Conservation (phyloP, 768 basidiomycete genomes). For the Pisolithus albus region DNA sequence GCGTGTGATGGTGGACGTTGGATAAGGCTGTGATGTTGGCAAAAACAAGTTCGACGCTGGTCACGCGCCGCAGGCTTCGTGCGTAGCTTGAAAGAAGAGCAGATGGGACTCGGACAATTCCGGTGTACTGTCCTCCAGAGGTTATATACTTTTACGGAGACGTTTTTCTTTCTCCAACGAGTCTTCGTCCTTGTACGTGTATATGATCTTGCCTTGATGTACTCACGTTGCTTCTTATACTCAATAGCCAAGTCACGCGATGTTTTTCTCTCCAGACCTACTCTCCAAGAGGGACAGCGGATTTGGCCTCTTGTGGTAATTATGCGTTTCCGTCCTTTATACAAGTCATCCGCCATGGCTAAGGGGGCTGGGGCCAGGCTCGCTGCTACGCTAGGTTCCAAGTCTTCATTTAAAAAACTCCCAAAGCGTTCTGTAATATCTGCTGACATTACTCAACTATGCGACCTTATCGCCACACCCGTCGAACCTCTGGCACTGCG, state of each 20-base stretch:
- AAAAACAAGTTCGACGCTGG: neutral
- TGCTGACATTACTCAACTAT: conserved; percentile 77
- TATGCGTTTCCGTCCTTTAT: neutral
- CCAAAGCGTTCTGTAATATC: conserved; percentile 78
- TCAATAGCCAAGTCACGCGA: conserved; percentile 20
- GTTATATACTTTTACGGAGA: neutral
- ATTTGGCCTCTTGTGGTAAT: conserved; percentile 81
- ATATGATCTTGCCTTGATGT: conserved; percentile 1
- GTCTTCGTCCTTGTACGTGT: conserved; percentile 1
- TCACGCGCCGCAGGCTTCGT: conserved; percentile 14
- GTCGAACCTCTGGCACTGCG: conserved; percentile 79
- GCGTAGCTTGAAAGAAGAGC: conserved; percentile 12
- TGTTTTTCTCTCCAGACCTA: conserved; percentile 87
- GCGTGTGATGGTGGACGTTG: conserved; percentile 44
- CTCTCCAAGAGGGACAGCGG: conserved; percentile 79
- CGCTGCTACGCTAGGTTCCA: conserved; percentile 83
- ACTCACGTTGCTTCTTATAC: neutral
- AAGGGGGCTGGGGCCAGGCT: conserved; percentile 48
- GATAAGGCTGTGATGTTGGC: conserved; percentile 35
- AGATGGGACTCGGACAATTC: conserved; percentile 6
- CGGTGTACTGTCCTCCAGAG: neutral
- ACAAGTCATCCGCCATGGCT: neutral
- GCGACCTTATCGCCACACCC: conserved; percentile 76
- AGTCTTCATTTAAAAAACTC: conserved; percentile 78
- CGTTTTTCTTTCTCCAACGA: conserved; percentile 1